Conservation (phyloP, 1,139 yeast genomes). For the Arxiozyma slooffiae region DNA sequence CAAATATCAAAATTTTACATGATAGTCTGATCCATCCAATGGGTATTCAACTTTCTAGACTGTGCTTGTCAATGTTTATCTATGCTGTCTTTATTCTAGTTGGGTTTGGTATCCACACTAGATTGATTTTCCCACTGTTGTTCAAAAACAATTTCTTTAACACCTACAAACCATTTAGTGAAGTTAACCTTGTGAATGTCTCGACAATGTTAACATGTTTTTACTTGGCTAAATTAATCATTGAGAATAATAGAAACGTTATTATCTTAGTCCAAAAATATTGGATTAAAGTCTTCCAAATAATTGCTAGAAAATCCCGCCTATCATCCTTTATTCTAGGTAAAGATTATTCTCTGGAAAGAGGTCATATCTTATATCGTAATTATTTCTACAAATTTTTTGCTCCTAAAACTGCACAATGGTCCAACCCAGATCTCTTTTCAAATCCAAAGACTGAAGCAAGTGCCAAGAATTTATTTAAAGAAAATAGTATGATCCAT, state of each 20-base stretch:
- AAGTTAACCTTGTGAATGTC: slow-evolving; percentile 2
- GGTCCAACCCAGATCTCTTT: slow-evolving; percentile 46
- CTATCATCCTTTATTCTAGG: slow-evolving; percentile 73
- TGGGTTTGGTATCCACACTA: slow-evolving; percentile 56
- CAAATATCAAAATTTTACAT: slow-evolving; percentile 77
- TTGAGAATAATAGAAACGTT: slow-evolving; percentile 23
- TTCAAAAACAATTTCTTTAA: slow-evolving; percentile 22
- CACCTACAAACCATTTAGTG: slow-evolving; percentile 12
- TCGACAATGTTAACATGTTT: slow-evolving; percentile 9
- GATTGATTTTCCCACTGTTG: slow-evolving; percentile 34
- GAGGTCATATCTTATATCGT: slow-evolving; percentile 61
- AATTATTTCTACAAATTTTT: slow-evolving; percentile 37
- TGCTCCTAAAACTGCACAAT: slow-evolving; percentile 26
- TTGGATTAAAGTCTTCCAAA: slow-evolving; percentile 57
- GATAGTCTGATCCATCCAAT: slow-evolving; percentile 79
- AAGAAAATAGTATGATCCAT: slow-evolving; percentile 33
- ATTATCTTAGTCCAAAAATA: slow-evolving; percentile 36
- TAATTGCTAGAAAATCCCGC: slow-evolving; percentile 48
- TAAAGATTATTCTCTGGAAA: slow-evolving; percentile 57
- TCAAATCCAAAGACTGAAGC: slow-evolving; percentile 44
- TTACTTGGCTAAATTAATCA: slow-evolving; percentile 16
- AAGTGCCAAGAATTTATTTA: slow-evolving; percentile 40
- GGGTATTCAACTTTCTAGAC: slow-evolving; percentile 59
- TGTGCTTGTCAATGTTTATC: slow-evolving; percentile 63
- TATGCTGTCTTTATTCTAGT: slow-evolving; percentile 62